Base-by-base conservation (phyloP, 2,329 filamentous ascomycete genomes). In the Aureobasidium sp. region DNA sequence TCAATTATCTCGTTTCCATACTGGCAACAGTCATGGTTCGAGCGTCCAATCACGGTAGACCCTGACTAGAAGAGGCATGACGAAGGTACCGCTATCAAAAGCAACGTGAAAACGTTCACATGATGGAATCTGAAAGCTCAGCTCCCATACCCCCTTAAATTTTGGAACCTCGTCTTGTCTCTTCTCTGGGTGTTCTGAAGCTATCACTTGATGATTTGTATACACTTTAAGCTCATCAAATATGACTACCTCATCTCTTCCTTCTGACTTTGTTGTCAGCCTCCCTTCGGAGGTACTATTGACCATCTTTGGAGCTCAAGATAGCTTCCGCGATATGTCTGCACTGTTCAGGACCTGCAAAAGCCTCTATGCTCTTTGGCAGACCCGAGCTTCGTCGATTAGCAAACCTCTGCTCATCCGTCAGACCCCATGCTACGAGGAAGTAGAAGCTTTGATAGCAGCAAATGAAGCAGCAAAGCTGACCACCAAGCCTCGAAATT, bases 281-380 rank as follows among this genome's bases (percentile, higher is more conserved):
- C 36, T 59, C 7, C 57, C 57, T 21, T 30, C 57, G 11, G 45
- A 59, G 16, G 45, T 59, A 15, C 45, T 59, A 3, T 34, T 59
- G 34, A 50, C 57, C 25, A 50, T 59, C 8, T 59, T 49, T 34
- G 45, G 45, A 59, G 57, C 57, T 50, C 45, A 59, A 29, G 57
- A 59, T 8, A 50, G 57, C 57, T 59, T 59, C n/a, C 36, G 57
- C 21, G 57, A 59, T 9, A 42, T 50, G 16, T 50, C 44, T 15
- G 49, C 57, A 3, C 42, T 59, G 5, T 59, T 50, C 27, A 49
- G 44, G 16, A 59, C 45, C 2, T 50, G 57, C 45, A 59, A 59
- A 25, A 25, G 44, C 11, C 36, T 59, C 36, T 50, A 49, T 50
- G 32, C 32, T 29, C 44, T 59, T 7, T 59, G 45, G 57, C 44